Conservation (phyloP, 768 basidiomycete genomes). For the Lentinus brumalis region DNA sequence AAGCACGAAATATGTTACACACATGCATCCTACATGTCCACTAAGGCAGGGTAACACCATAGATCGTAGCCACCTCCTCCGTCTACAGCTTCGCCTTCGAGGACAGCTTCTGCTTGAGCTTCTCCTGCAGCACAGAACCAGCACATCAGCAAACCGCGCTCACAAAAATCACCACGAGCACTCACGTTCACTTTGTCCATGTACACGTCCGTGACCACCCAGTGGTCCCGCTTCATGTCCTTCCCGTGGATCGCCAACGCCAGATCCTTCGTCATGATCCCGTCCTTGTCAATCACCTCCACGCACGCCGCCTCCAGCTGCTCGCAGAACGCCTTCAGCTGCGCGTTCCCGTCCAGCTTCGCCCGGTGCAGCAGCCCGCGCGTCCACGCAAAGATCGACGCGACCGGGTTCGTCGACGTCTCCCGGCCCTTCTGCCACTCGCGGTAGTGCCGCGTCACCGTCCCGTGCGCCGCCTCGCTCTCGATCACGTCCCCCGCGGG, state of each 20-base stretch:
- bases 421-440: conserved; percentile 97
- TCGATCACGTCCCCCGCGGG: conserved; percentile 93
- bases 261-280: conserved; percentile 96
- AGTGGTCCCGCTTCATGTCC: conserved; percentile 89
- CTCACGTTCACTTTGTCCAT: conserved; percentile 91
- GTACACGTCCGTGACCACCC: conserved; percentile 93
- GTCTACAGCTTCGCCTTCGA: conserved; percentile 16
- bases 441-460: conserved; percentile 95
- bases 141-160: background rate
- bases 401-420: conserved; percentile 98
- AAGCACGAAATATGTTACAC: too few relatives aligned
- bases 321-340: conserved; percentile 70
- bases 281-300: conserved; percentile 88
- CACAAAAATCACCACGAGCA: conserved; percentile 9
- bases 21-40: too few relatives aligned
- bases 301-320: conserved; percentile 87
- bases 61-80: too few relatives aligned
- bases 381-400: conserved; percentile 99
- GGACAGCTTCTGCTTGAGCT: conserved; percentile 30
- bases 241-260: conserved; percentile 93
- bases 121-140: conserved; percentile 17
- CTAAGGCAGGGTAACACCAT: background rate
- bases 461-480: conserved; percentile 95
- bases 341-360: conserved; percentile 83
- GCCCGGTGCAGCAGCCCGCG: conserved; percentile 92